Evolutionary conservation across 352 stramenopile species (phyloP).

Genomic region (Phytophthora litchii): DNA sequence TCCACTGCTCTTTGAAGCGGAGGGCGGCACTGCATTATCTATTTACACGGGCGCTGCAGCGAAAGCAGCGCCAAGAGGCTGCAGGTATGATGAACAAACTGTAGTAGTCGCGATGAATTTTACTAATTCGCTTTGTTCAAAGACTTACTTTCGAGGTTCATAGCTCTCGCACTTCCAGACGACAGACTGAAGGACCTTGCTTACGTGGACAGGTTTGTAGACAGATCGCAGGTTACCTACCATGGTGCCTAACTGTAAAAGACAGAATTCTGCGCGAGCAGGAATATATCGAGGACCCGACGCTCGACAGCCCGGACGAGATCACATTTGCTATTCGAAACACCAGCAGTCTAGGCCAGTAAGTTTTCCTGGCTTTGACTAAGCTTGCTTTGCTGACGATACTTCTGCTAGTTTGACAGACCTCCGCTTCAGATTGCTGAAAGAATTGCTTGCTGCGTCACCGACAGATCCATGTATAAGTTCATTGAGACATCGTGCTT

Average conservation of each 20-base stretch:
- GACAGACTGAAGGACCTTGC: conserved; percentile 40
- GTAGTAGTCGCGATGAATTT: not conserved
- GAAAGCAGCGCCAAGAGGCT: conserved; percentile 44
- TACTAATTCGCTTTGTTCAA: not conserved
- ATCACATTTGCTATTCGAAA: conserved; percentile 40
- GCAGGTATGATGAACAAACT: conserved; percentile 26
- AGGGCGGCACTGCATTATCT: conserved; percentile 57
- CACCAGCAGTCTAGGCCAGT: conserved; percentile 47
- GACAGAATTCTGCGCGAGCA: conserved; percentile 52
- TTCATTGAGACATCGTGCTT: not conserved
- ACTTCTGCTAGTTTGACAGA: not conserved
- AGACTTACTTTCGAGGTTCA: conserved; percentile 45
- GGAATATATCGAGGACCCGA: conserved; percentile 50
- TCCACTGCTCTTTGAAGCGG: conserved; percentile 22
- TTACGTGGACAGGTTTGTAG: conserved; percentile 45
- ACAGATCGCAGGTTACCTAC: not conserved
- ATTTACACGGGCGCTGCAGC: conserved; percentile 43
- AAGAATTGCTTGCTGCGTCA: conserved; percentile 38
- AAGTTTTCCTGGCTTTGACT: conserved; percentile 17
- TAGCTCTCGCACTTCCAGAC: conserved; percentile 30
- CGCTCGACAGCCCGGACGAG: conserved; percentile 36
- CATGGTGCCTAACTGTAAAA: not conserved
- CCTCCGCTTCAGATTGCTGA: conserved; percentile 46
- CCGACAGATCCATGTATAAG: conserved; percentile 50
- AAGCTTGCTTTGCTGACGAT: conserved; percentile 8